Conservation (phyloP, 1,139 yeast genomes). For the Blastobotrys petasosporus region DNA sequence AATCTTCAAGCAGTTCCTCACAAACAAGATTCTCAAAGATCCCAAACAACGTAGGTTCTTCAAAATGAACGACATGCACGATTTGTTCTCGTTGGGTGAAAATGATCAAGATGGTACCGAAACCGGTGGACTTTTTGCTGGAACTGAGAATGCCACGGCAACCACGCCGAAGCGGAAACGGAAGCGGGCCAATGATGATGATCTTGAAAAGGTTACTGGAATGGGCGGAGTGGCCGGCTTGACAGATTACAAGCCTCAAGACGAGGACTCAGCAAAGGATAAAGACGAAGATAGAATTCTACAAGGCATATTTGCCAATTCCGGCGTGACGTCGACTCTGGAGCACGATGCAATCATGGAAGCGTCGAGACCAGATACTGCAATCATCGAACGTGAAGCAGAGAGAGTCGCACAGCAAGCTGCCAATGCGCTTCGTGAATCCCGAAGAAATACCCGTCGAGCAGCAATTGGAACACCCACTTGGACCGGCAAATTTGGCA, state of each 20-base stretch:
- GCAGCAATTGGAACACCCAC: conserved; percentile 81
- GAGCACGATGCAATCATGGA: conserved; percentile 75
- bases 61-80: conserved; percentile 87
- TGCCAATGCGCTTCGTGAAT: conserved; percentile 60
- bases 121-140: conserved; percentile 58
- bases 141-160: conserved; percentile 39
- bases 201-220: conserved; percentile 46
- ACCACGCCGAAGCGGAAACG: conserved; percentile 29
- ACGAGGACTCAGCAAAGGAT: conserved; percentile 32
- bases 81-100: conserved; percentile 78
- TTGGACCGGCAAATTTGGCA: conserved; percentile 92
- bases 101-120: conserved; percentile 55
- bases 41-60: conserved; percentile 92
- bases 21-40: conserved; percentile 89
- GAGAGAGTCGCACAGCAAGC: conserved; percentile 70
- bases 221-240: conserved; percentile 52
- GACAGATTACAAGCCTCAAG: conserved; percentile 44
- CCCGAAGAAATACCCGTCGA: conserved; percentile 58
- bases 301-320: conserved; percentile 64
- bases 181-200: conserved; percentile 39
- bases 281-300: conserved; percentile 54
- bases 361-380: conserved; percentile 47
- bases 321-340: conserved; percentile 70
- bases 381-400: conserved; percentile 71
- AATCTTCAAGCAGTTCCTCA: conserved; percentile 87